These are phyloP conservation scores for Stemphylium vesicarium DNA, from an alignment of 2,329 filamentous ascomycete genomes.

Conservation along the genomic window DNA sequence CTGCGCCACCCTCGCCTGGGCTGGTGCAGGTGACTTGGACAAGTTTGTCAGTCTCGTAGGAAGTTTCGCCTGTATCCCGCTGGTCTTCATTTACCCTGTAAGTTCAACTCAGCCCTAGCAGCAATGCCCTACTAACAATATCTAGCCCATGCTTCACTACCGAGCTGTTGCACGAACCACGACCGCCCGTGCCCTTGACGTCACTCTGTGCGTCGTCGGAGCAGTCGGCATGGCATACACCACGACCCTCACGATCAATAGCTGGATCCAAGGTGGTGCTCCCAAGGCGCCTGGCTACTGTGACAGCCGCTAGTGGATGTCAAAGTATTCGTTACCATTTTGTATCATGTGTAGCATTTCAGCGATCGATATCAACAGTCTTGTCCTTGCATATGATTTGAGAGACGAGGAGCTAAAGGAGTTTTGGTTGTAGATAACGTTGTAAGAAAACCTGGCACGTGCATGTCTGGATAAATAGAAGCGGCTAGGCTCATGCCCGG, in stretches of 20 bases:
- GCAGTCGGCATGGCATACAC: slow-evolving; percentile 90
- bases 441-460: background rate
- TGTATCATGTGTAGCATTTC: slow-evolving; percentile 12
- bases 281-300: slow-evolving; percentile 68
- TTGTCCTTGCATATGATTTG: background rate
- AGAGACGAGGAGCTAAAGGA: background rate
- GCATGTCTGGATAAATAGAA: background rate
- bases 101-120: slow-evolving; percentile 50
- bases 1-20: slow-evolving; percentile 88
- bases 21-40: slow-evolving; percentile 89
- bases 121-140: slow-evolving; percentile 39
- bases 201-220: slow-evolving; percentile 81
- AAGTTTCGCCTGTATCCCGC: slow-evolving; percentile 95
- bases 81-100: slow-evolving; percentile 98
- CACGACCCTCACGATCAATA: slow-evolving; percentile 81
- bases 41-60: slow-evolving; percentile 97
- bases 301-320: slow-evolving; percentile 49
- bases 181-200: slow-evolving; percentile 73
- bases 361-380: slow-evolving; percentile 12
- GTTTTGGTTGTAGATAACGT: background rate
- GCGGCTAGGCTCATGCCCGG: background rate
- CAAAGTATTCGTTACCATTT: background rate
- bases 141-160: slow-evolving; percentile 86
- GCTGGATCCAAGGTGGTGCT: slow-evolving; percentile 73
- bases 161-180: slow-evolving; percentile 74